Conservation (phyloP, 2,329 filamentous ascomycete species). For the Microdochium trichocladiopsis region DNA sequence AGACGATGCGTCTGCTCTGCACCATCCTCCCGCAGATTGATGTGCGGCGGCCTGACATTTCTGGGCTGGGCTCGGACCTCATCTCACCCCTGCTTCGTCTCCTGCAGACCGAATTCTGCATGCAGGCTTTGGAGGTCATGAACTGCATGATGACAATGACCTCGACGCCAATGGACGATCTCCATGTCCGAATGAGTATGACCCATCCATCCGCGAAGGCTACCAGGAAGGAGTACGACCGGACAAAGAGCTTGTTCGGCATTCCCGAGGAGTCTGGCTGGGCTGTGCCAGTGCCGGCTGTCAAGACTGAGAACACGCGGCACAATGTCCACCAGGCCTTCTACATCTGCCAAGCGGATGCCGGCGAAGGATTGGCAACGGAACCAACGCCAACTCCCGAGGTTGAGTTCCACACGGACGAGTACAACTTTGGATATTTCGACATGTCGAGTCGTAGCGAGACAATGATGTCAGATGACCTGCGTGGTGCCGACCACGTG, state of each 20-base stretch:
- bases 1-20: slow-evolving; percentile 85
- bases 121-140: slow-evolving; percentile 83
- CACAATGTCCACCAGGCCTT: slow-evolving; percentile 94
- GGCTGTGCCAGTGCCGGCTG: slow-evolving; percentile 89
- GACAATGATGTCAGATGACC: slow-evolving; percentile 89
- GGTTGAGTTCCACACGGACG: slow-evolving; percentile 87
- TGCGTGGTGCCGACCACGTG: slow-evolving; percentile 63
- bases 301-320: slow-evolving; percentile 79
- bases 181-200: slow-evolving; percentile 98
- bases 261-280: slow-evolving; percentile 94
- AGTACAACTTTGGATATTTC: slow-evolving; percentile 78
- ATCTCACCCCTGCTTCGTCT: slow-evolving; percentile 88
- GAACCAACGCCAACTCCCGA: slow-evolving; percentile 70
- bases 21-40: slow-evolving; percentile 83
- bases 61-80: slow-evolving; percentile 85
- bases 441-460: slow-evolving; percentile 66
- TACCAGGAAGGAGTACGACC: slow-evolving; percentile 89
- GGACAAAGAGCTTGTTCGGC: slow-evolving; percentile 89
- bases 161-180: slow-evolving; percentile 84
- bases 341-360: slow-evolving; percentile 76
- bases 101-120: slow-evolving; percentile 87
- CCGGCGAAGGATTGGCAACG: slow-evolving; percentile 45
- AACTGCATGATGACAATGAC: slow-evolving; percentile 96
- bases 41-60: slow-evolving; percentile 85
- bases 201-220: slow-evolving; percentile 78